phyloP scores from a whole-genome alignment of 345 rosid species.

The Euphorbia tirucalli region DNA sequence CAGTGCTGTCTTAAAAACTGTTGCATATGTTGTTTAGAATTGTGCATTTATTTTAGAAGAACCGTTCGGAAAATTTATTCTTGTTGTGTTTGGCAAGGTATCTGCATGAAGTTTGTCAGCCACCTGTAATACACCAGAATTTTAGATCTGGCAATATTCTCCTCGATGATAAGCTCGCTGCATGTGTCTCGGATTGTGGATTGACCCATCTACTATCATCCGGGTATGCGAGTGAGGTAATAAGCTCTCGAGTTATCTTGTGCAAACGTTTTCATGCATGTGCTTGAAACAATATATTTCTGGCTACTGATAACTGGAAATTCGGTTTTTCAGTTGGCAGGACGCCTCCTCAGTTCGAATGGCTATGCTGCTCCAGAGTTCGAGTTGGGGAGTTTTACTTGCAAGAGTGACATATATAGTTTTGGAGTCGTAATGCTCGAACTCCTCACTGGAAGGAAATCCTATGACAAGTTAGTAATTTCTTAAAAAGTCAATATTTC shows the following conservation, averaged over 20 bases:
- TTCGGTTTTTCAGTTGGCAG: constrained; percentile 43
- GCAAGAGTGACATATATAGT: constrained; percentile 90
- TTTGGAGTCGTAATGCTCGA: constrained; percentile 96
- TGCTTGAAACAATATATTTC: too few relatives aligned
- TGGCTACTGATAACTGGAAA: background rate
- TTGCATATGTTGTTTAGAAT: too few relatives aligned
- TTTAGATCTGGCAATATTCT: constrained; percentile 81
- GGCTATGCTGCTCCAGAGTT: constrained; percentile 78
- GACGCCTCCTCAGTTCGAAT: constrained; percentile 27
- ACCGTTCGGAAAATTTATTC: constrained; percentile 13
- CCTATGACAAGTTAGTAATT: constrained; percentile 49
- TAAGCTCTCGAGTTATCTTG: background rate
- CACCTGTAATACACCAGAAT: constrained; percentile 67
- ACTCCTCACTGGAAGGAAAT: constrained; percentile 76
- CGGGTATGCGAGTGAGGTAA: constrained; percentile 59
- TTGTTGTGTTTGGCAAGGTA: constrained; percentile 42
- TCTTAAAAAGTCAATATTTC: background rate
- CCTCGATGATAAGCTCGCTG: constrained; percentile 62
- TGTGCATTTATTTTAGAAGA: too few relatives aligned
- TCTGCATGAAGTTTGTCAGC: constrained; percentile 84
- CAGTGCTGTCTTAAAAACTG: constrained; percentile 6
- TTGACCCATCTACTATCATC: constrained; percentile 58
- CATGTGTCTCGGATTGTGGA: constrained; percentile 76
- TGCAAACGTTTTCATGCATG: constrained; percentile 2
- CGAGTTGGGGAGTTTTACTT: constrained; percentile 72